Evolutionary conservation across 106 monocot genomes (phyloP).

Genomic region (Dendrobium nobile): DNA sequence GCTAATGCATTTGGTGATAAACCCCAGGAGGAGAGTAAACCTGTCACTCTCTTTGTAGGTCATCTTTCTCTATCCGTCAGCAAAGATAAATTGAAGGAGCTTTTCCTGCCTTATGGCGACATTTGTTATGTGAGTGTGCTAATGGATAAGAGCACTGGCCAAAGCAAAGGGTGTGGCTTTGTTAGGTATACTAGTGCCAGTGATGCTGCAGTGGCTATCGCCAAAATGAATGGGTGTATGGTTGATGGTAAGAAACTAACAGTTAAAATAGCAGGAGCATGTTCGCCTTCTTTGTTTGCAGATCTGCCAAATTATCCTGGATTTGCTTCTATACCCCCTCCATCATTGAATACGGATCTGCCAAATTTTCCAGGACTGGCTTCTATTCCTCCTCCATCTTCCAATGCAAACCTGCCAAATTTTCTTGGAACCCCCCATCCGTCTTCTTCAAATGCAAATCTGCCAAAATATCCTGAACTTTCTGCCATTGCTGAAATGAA

Average conservation of each 20-base stretch:
- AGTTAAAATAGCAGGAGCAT: neutral
- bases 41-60: neutral
- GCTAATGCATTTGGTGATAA: neutral
- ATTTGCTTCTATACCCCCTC: neutral
- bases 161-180: neutral
- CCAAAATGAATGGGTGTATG: neutral
- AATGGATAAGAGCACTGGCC: neutral
- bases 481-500: neutral
- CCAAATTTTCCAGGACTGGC: neutral
- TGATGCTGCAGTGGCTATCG: neutral
- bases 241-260: constrained; percentile 1
- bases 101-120: neutral
- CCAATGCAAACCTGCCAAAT: neutral
- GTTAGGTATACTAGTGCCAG: neutral
- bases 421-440: neutral
- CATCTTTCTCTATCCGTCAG: neutral
- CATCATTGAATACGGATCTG: neutral
- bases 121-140: neutral
- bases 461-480: neutral
- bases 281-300: neutral
- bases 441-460: neutral
- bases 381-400: neutral
- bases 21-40: neutral
- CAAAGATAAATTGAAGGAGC: neutral
- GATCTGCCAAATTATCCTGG: neutral